Conservation (phyloP, 148 eudicot genomes). For the Oxyria digyna region DNA sequence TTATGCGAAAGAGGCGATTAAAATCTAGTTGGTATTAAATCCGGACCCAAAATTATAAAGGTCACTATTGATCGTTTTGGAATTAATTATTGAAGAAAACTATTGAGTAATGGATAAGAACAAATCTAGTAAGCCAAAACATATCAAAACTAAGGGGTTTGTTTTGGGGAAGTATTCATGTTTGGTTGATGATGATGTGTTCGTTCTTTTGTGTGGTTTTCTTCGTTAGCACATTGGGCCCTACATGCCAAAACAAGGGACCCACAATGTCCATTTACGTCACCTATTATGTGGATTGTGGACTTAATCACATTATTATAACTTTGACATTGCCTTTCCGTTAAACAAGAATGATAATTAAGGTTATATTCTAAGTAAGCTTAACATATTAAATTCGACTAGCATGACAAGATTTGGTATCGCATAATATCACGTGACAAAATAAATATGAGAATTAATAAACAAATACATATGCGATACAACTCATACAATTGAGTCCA, state of each 20-base stretch:
- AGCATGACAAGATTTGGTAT: not conserved
- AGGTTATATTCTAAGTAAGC: no score
- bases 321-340: not conserved
- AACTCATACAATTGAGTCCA: no score
- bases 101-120: not conserved
- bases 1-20: no score
- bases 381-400: not conserved
- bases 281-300: not conserved
- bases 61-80: not conserved
- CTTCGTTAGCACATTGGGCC: not conserved
- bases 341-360: not conserved
- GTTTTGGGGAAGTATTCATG: not conserved
- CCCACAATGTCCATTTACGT: not conserved
- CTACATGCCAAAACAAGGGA: not conserved
- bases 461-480: not conserved
- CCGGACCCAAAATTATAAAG: not conserved
- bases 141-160: slow-evolving; percentile 1
- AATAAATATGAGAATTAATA: not conserved
- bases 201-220: not conserved
- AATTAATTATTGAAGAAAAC: not conserved
- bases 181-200: not conserved
- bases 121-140: not conserved
- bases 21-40: no score
- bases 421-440: not conserved
- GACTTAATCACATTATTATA: not conserved